These are phyloP conservation scores for Aspergillus pseudoterreus DNA, from an alignment of 2,329 filamentous ascomycete genomes.

Conservation along the genomic window DNA sequence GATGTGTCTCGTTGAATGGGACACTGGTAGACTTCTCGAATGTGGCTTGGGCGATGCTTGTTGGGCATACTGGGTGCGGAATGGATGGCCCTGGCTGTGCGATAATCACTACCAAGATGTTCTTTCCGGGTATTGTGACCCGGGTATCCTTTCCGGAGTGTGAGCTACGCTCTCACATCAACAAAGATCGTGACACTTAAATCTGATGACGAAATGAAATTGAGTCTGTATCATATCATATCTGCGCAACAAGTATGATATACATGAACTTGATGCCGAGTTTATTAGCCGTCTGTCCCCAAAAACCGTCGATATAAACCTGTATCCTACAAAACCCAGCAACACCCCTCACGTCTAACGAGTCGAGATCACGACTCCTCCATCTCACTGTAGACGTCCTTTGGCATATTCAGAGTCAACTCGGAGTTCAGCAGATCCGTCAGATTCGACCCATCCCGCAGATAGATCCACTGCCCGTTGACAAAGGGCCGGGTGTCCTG, in stretches of 20 bases:
- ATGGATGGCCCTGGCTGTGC: too few species aligned
- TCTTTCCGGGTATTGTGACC: too few species aligned
- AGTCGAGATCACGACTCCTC: conserved; percentile 14
- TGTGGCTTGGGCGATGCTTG: too few species aligned
- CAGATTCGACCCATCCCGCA: conserved; percentile 75
- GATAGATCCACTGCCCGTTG: conserved; percentile 78
- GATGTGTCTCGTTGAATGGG: neutral
- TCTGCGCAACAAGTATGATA: conserved; percentile 11
- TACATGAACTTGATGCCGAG: conserved; percentile 10
- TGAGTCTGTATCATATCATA: conserved; percentile 1
- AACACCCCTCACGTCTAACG: neutral
- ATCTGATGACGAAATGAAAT: neutral
- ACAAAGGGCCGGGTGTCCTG: conserved; percentile 58
- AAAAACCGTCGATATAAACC: neutral
- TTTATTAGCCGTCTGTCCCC: conserved; percentile 2
- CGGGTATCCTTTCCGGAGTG: too few species aligned
- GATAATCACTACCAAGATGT: too few species aligned
- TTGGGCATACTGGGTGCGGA: too few species aligned
- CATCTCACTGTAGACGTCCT: conserved; percentile 32
- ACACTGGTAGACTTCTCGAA: neutral
- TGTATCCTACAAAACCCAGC: conserved; percentile 6
- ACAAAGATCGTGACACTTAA: neutral
- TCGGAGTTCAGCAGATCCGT: conserved; percentile 71
- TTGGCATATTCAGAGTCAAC: conserved; percentile 62
- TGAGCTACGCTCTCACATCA: too few species aligned